phyloP scores from a whole-genome alignment of 2,329 filamentous ascomycete genomes.

The Colletotrichum echinochloae region DNA sequence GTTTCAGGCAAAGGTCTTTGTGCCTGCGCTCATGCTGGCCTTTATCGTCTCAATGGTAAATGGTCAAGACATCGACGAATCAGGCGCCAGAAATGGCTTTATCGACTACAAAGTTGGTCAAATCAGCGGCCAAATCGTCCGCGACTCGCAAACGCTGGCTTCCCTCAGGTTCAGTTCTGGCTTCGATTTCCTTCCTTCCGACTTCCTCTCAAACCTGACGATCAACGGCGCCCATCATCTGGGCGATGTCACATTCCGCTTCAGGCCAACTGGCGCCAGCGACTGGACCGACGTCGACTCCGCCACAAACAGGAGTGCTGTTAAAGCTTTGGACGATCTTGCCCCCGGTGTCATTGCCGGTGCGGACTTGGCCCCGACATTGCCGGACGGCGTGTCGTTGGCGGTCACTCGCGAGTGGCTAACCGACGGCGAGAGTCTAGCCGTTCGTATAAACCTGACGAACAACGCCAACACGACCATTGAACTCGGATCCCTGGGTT shows the following conservation, averaged over 20 bases:
- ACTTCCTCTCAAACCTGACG: slow-evolving; percentile 60
- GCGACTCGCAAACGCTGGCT: slow-evolving; percentile 58
- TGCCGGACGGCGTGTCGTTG: slow-evolving; percentile 53
- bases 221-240: slow-evolving; percentile 66
- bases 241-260: slow-evolving; percentile 68
- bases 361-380: slow-evolving; percentile 56
- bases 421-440: slow-evolving; percentile 60
- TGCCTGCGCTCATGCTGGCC: slow-evolving; percentile 24
- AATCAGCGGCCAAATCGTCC: slow-evolving; percentile 29
- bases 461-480: slow-evolving; percentile 56
- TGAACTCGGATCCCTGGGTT: slow-evolving; percentile 68
- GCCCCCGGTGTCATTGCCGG: slow-evolving; percentile 49
- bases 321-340: slow-evolving; percentile 47
- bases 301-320: slow-evolving; percentile 53
- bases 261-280: slow-evolving; percentile 54
- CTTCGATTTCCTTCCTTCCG: slow-evolving; percentile 69
- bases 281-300: slow-evolving; percentile 63
- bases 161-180: slow-evolving; percentile 55
- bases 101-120: slow-evolving; percentile 18
- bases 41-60: slow-evolving; percentile 7
- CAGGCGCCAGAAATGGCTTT: slow-evolving; percentile 23
- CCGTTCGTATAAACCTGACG: slow-evolving; percentile 62
- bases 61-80: slow-evolving; percentile 1
- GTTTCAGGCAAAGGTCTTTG: not conserved
- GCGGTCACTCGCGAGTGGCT: slow-evolving; percentile 66